These are phyloP conservation scores for Ganoderma sp. DNA, from an alignment of 1,284 basidiomycete species.

Conservation along the genomic window DNA sequence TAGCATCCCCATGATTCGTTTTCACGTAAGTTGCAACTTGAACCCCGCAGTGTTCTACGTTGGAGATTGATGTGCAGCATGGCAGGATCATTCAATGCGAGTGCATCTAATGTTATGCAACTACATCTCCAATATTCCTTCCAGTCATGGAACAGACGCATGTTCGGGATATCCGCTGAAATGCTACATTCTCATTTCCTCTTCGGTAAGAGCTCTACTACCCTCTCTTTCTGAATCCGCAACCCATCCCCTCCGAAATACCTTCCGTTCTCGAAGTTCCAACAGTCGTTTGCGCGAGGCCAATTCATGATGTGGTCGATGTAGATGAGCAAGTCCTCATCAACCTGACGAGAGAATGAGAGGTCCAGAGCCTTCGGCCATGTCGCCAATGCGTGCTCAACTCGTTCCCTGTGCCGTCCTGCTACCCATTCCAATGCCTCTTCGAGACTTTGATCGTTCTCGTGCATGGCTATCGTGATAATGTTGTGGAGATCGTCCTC, in stretches of 20 bases:
- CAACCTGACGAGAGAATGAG: constrained; percentile 10
- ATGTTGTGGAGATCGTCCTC: constrained; percentile 14
- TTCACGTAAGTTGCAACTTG: too few species aligned
- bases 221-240: constrained; percentile 28
- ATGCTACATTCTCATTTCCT: not conserved
- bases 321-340: constrained; percentile 11
- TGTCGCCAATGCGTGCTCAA: constrained; percentile 15
- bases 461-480: constrained; percentile 35
- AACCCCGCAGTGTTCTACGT: too few species aligned
- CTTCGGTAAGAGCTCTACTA: constrained; percentile 23
- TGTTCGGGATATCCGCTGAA: too few species aligned
- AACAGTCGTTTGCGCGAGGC: constrained; percentile 25
- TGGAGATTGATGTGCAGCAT: too few species aligned
- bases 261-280: constrained; percentile 38
- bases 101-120: too few species aligned
- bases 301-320: constrained; percentile 16
- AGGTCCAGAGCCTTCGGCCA: constrained; percentile 19
- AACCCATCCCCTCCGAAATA: constrained; percentile 38
- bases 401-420: constrained; percentile 12
- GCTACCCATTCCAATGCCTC: constrained; percentile 11
- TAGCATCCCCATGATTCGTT: too few species aligned
- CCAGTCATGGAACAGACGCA: too few species aligned
- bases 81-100: too few species aligned
- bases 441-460: constrained; percentile 14
- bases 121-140: too few species aligned